phyloP scores from a whole-genome alignment of 2,329 filamentous ascomycete species.

The Tolypocladium guangdongense region DNA sequence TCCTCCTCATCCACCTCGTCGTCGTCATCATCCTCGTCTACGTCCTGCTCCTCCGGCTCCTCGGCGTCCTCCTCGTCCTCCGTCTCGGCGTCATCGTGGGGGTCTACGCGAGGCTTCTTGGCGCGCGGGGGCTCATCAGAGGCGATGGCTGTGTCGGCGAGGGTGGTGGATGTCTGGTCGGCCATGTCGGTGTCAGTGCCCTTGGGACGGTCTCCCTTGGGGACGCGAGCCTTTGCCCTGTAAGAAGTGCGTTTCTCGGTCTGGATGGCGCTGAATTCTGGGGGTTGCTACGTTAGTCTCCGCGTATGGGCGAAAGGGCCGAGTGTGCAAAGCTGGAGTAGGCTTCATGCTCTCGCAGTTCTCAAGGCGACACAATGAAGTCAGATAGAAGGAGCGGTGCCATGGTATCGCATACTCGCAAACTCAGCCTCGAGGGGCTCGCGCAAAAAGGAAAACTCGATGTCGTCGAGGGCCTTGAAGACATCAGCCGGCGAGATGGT shows the following conservation, averaged over 20 bases:
- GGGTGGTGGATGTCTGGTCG: conserved; percentile 14
- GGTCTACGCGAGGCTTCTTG: conserved; percentile 34
- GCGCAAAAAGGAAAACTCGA: conserved; percentile 64
- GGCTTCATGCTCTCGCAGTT: background rate
- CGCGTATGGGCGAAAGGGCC: background rate
- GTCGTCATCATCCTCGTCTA: conserved; percentile 27
- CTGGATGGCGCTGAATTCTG: conserved; percentile 64
- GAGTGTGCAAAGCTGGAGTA: too few relatives aligned
- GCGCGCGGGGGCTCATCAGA: conserved; percentile 24
- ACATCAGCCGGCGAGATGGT: conserved; percentile 69
- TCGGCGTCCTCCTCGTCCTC: conserved; percentile 34
- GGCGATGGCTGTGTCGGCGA: conserved; percentile 17
- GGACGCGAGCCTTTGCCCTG: conserved; percentile 56
- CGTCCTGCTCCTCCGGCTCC: conserved; percentile 35
- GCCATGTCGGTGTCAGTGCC: conserved; percentile 25
- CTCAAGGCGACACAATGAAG: background rate
- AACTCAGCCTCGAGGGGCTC: conserved; percentile 63
- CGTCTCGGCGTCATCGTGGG: conserved; percentile 18
- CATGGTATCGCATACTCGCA: conserved; percentile 43
- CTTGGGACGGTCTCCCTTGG: conserved; percentile 33
- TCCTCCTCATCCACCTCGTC: conserved; percentile 33
- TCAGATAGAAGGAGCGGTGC: background rate
- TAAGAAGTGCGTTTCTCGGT: conserved; percentile 65
- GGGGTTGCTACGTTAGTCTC: background rate
- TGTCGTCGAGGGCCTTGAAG: conserved; percentile 64